Conservation (phyloP, 2,329 filamentous ascomycete genomes). For the Grosmannia clavigera region DNA sequence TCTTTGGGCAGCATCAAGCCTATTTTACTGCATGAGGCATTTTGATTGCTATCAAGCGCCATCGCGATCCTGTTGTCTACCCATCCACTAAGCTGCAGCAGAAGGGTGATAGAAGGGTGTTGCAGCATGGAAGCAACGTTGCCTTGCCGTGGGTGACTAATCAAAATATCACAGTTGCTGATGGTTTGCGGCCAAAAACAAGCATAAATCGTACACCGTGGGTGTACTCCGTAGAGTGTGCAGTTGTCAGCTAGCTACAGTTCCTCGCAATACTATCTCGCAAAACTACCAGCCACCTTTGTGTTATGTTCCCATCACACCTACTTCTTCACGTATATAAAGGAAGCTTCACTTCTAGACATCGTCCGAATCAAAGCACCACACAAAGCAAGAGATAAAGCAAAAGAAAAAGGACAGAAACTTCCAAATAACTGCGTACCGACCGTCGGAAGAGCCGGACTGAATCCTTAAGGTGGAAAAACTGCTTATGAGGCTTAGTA, state of each 20-base stretch:
- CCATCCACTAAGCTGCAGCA: too few species aligned
- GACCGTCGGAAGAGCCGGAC: not conserved
- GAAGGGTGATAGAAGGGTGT: too few species aligned
- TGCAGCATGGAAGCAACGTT: too few species aligned
- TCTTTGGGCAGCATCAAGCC: not conserved
- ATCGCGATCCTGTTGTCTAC: too few species aligned
- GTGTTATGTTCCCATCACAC: too few species aligned
- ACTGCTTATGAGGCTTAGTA: not conserved
- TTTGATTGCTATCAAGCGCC: too few species aligned
- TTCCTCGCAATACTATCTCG: not conserved
- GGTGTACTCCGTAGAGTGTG: not conserved
- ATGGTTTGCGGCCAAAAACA: too few species aligned
- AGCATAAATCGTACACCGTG: too few species aligned
- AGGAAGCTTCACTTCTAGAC: not conserved
- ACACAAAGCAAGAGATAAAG: not conserved
- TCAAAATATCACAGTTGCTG: too few species aligned
- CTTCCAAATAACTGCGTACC: not conserved
- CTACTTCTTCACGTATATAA: not conserved
- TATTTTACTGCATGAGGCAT: not conserved
- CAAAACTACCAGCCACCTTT: not conserved
- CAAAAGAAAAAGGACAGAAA: not conserved
- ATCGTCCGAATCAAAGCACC: not conserved
- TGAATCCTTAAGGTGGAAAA: not conserved
- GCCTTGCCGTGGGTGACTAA: too few species aligned
- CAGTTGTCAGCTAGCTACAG: not conserved